phyloP scores from a whole-genome alignment of 164 flowering plant species.

The Tinospora cordifolia region DNA sequence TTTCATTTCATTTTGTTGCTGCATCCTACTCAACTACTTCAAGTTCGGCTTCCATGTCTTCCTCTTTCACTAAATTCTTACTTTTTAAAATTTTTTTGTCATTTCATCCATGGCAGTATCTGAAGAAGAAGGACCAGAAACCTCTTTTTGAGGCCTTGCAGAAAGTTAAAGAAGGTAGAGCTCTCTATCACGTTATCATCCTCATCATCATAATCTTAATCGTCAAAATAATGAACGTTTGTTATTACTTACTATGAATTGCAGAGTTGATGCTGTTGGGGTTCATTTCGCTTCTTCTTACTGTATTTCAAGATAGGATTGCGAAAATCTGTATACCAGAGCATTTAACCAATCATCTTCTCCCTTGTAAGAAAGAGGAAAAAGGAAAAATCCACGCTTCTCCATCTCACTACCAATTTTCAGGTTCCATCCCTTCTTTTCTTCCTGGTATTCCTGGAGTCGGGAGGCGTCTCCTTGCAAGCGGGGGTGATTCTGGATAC shows the following conservation, averaged over 20 bases:
- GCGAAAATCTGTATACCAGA: conserved; percentile 42
- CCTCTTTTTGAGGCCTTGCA: conserved; percentile 66
- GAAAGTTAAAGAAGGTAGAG: conserved; percentile 76
- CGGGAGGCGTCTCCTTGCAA: neutral
- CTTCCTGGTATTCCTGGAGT: neutral
- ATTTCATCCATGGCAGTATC: conserved; percentile 29
- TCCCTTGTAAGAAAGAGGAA: conserved; percentile 45
- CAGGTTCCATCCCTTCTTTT: conserved; percentile 12
- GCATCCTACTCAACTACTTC: conserved; percentile 11
- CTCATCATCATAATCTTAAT: too few species aligned
- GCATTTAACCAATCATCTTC: conserved; percentile 24
- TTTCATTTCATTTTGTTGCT: neutral
- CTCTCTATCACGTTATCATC: neutral
- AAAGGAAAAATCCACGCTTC: neutral
- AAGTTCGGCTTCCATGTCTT: neutral
- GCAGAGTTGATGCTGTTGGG: conserved; percentile 85
- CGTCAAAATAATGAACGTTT: too few species aligned
- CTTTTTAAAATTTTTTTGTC: neutral
- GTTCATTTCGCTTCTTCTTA: conserved; percentile 65
- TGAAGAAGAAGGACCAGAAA: conserved; percentile 62
- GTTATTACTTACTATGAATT: neutral
- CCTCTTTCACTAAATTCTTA: neutral
- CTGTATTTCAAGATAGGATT: conserved; percentile 43
- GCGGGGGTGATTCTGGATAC: neutral
- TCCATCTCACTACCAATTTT: conserved; percentile 20